phyloP scores from a whole-genome alignment of 805 yeast genomes.

The Priceomyces fermenticarens region DNA sequence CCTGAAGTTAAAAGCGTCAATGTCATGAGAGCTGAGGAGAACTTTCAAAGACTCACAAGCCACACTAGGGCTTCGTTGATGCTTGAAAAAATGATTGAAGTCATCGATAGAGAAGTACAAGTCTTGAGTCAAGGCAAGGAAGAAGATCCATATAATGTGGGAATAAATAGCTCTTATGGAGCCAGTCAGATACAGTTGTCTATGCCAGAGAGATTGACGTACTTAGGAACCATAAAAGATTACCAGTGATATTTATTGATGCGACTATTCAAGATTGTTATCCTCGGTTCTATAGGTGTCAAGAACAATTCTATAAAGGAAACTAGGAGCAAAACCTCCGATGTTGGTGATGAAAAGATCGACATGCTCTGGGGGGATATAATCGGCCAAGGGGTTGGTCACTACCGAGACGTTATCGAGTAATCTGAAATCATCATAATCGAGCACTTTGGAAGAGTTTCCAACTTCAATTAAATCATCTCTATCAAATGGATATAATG shows the following conservation, averaged over 20 bases:
- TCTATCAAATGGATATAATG: slow-evolving; percentile 85
- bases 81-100: slow-evolving; percentile 3
- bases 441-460: slow-evolving; percentile 83
- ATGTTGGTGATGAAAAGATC: slow-evolving; percentile 93
- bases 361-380: slow-evolving; percentile 88
- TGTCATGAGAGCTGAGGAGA: background rate
- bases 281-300: slow-evolving; percentile 91
- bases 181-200: too few species aligned
- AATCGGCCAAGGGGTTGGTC: slow-evolving; percentile 86
- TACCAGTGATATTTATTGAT: slow-evolving; percentile 1
- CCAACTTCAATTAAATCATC: slow-evolving; percentile 87
- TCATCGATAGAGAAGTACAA: background rate
- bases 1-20: background rate
- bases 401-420: slow-evolving; percentile 71
- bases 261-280: slow-evolving; percentile 48
- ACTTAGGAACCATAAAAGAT: background rate
- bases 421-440: slow-evolving; percentile 65
- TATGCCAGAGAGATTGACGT: background rate
- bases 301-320: slow-evolving; percentile 89
- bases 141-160: too few species aligned
- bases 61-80: background rate
- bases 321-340: slow-evolving; percentile 96
- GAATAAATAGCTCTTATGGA: too few species aligned
- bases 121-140: background rate
- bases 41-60: background rate